phyloP scores from a whole-genome alignment of 306 rosid genomes.

The Rubus idaeus region DNA sequence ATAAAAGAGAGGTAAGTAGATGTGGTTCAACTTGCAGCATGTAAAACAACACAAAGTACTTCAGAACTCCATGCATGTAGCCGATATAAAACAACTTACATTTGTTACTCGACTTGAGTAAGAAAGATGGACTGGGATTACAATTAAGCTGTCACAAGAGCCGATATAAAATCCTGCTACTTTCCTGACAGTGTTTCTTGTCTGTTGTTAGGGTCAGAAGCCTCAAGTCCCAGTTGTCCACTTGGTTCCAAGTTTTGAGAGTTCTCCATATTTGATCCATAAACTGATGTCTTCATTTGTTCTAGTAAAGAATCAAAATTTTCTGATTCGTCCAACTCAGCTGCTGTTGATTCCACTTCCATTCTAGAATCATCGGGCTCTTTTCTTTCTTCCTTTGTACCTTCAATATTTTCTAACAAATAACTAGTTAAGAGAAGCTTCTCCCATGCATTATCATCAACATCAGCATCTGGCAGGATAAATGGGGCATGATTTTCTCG shows the following conservation, averaged over 20 bases:
- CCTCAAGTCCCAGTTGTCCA: constrained; percentile 41
- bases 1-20: not conserved
- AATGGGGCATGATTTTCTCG: constrained; percentile 57
- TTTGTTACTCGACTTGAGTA: not conserved
- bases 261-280: constrained; percentile 32
- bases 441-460: constrained; percentile 64
- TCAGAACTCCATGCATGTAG: not conserved
- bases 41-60: not conserved
- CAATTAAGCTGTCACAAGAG: not conserved
- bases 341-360: constrained; percentile 45
- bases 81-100: constrained; percentile 16
- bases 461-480: constrained; percentile 60
- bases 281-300: constrained; percentile 48
- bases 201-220: constrained; percentile 37
- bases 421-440: constrained; percentile 60
- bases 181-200: constrained; percentile 10
- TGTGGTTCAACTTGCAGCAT: not conserved
- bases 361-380: constrained; percentile 33
- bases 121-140: constrained; percentile 9
- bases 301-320: constrained; percentile 43
- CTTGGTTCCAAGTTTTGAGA: constrained; percentile 38
- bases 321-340: constrained; percentile 30
- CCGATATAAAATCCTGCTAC: not conserved
- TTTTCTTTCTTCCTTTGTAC: constrained; percentile 37
- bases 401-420: constrained; percentile 40